phyloP scores from a whole-genome alignment of 2,329 filamentous ascomycete genomes.

The Exophiala alcalophila region DNA sequence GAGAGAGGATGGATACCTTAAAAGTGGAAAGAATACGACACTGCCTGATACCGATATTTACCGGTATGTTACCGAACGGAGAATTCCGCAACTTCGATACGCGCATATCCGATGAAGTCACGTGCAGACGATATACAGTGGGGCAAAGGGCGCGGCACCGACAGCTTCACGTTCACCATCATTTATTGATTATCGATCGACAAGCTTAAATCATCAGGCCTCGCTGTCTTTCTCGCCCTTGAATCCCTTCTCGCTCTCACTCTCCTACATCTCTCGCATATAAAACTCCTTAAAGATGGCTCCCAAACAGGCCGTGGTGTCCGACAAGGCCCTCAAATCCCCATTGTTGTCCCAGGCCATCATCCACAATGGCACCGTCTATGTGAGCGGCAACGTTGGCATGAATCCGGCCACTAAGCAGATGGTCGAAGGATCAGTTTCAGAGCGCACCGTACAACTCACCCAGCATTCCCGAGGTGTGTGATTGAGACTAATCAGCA shows the following conservation, averaged over 20 bases:
- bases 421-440: constrained; percentile 29
- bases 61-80: too few relatives aligned
- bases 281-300: constrained; percentile 19
- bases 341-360: constrained; percentile 32
- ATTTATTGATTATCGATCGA: too few relatives aligned
- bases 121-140: too few relatives aligned
- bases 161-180: too few relatives aligned
- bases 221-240: too few relatives aligned
- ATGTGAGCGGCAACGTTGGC: constrained; percentile 31
- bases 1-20: too few relatives aligned
- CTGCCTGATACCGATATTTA: too few relatives aligned
- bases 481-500: neutral
- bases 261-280: neutral
- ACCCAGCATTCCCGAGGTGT: neutral
- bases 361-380: constrained; percentile 32
- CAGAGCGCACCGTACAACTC: constrained; percentile 30
- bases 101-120: too few relatives aligned
- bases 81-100: too few relatives aligned
- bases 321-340: constrained; percentile 30
- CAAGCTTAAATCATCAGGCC: too few relatives aligned
- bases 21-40: too few relatives aligned
- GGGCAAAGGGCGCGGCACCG: too few relatives aligned
- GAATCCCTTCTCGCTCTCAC: neutral
- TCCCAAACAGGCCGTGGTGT: constrained; percentile 22
- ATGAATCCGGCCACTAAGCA: constrained; percentile 27